Conservation (phyloP, 305 asterid genomes). For the Solanum hybrid region DNA sequence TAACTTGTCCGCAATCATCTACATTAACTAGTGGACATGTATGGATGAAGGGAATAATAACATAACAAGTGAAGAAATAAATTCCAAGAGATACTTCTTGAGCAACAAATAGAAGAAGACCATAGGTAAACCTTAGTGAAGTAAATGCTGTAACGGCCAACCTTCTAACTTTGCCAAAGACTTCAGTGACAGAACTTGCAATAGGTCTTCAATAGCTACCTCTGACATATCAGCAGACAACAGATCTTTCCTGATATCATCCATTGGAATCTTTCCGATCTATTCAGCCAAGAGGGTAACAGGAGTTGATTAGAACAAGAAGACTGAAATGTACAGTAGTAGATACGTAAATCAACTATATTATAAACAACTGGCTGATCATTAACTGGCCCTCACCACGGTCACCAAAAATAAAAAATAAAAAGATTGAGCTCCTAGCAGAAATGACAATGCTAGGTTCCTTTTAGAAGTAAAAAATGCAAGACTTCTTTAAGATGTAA, state of each 20-base stretch:
- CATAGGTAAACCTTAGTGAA: background rate
- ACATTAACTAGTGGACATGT: background rate
- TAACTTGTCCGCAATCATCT: background rate
- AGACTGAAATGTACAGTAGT: background rate
- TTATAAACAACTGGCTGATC: background rate
- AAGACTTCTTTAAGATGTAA: background rate
- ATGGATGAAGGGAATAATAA: background rate
- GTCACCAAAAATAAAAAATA: background rate
- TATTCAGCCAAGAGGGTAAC: conserved; percentile 16
- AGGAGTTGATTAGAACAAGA: background rate
- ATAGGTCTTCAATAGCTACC: conserved; percentile 70
- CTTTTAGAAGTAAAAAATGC: background rate
- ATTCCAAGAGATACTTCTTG: background rate
- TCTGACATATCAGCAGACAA: conserved; percentile 71
- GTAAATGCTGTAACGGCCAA: conserved; percentile 8
- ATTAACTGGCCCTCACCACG: background rate
- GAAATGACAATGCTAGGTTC: background rate
- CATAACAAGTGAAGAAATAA: background rate
- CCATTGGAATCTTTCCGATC: conserved; percentile 88
- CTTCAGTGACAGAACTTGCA: conserved; percentile 70
- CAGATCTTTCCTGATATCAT: conserved; percentile 79
- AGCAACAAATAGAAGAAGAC: background rate
- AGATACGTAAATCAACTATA: background rate
- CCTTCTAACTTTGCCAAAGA: conserved; percentile 87
- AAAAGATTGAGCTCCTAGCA: background rate